Conservation (phyloP, 306 rosid genomes). For the Rosa persica region DNA sequence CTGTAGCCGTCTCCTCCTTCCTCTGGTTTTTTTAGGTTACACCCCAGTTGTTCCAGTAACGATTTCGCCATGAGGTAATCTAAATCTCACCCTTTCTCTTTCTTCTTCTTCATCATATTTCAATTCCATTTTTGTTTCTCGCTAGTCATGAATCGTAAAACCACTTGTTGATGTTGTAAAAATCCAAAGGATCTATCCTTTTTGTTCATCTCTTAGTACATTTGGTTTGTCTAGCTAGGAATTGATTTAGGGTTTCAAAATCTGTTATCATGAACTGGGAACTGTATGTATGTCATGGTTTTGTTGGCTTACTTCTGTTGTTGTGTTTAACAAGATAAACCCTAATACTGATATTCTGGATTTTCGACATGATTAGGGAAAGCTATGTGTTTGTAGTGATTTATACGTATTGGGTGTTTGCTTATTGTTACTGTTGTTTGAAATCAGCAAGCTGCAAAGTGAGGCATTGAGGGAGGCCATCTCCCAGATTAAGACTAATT, state of each 20-base stretch:
- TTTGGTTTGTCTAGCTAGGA: not conserved
- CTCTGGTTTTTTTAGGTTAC: no score
- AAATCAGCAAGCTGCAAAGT: conserved; percentile 44
- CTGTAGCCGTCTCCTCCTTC: not conserved
- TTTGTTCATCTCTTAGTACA: not conserved
- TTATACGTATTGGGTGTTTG: not conserved
- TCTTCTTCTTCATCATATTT: no score
- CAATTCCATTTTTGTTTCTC: not conserved
- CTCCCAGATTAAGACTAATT: conserved; percentile 22
- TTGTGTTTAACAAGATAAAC: not conserved
- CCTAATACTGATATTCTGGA: not conserved
- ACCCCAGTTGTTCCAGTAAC: no score
- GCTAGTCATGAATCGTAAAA: not conserved
- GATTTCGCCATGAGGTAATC: conserved; percentile 2
- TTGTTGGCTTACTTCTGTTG: not conserved
- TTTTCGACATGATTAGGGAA: not conserved
- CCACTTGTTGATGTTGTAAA: not conserved
- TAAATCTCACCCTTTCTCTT: no score
- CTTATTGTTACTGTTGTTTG: not conserved
- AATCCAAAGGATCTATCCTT: not conserved
- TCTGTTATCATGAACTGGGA: not conserved
- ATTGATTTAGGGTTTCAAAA: not conserved
- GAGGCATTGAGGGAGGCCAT: conserved; percentile 54
- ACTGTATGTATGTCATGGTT: no score
- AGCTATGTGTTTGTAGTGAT: not conserved